phyloP scores from a whole-genome alignment of 108 stramenopile genomes.

The Phaeodactylum tricornutum region DNA sequence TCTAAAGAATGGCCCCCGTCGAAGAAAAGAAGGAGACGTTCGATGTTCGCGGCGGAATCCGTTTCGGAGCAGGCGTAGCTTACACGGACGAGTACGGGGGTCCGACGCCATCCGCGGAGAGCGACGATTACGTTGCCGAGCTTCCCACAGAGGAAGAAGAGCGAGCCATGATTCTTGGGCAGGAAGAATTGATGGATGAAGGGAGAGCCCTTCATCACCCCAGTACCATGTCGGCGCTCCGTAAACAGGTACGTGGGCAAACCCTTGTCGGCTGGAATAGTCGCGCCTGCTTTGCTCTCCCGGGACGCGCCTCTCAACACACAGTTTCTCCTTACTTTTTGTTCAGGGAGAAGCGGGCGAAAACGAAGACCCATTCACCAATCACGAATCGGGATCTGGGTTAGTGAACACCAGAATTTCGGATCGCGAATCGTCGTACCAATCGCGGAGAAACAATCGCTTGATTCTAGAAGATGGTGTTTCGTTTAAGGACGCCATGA shows the following conservation, averaged over 20 bases:
- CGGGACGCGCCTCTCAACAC: too few species aligned
- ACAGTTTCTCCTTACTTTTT: neutral
- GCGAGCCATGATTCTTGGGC: conserved; percentile 10
- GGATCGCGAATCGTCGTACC: conserved; percentile 86
- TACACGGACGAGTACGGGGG: conserved; percentile 28
- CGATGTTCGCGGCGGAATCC: conserved; percentile 39
- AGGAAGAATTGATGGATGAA: conserved; percentile 30
- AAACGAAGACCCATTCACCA: conserved; percentile 57
- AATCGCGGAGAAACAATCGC: conserved; percentile 68
- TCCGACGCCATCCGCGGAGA: neutral
- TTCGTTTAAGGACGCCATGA: conserved; percentile 85
- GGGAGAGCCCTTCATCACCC: conserved; percentile 10
- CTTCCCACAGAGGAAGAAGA: conserved; percentile 41
- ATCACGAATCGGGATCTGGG: conserved; percentile 58
- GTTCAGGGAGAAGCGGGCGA: conserved; percentile 26
- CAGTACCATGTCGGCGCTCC: neutral
- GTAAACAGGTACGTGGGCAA: neutral
- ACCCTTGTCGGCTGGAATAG: too few species aligned
- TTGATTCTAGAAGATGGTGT: conserved; percentile 64
- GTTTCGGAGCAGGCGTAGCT: conserved; percentile 27
- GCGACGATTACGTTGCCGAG: conserved; percentile 18
- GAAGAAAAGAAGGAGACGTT: neutral
- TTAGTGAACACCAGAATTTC: conserved; percentile 72
- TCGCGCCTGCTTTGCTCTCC: too few species aligned
- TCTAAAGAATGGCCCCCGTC: too few species aligned